Evolutionary conservation across 1,284 basidiomycete genomes (phyloP).

Genomic region (Cerrena zonata): DNA sequence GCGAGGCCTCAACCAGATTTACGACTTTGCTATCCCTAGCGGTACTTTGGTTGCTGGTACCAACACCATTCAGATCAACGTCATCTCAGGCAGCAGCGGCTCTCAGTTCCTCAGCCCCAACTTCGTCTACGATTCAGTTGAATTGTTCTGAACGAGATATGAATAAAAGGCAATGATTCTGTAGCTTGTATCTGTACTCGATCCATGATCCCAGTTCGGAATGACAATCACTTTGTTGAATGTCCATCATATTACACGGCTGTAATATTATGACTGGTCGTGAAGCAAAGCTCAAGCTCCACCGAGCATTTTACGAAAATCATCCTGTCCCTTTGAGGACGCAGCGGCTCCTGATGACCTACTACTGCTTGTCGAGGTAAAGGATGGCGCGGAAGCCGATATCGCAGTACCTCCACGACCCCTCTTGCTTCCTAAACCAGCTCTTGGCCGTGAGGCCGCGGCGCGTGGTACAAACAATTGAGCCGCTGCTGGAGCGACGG

Average conservation of each 20-base stretch:
- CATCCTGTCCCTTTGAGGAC: constrained; percentile 58
- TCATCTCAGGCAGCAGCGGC: constrained; percentile 39
- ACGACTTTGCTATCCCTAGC: constrained; percentile 35
- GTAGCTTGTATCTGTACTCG: too few relatives aligned
- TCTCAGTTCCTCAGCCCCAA: constrained; percentile 39
- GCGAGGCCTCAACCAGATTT: constrained; percentile 40
- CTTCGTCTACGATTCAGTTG: constrained; percentile 40
- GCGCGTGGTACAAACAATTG: constrained; percentile 61
- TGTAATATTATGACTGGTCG: too few relatives aligned
- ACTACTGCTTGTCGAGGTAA: constrained; percentile 8
- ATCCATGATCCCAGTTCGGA: too few relatives aligned
- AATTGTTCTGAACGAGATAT: constrained; percentile 32
- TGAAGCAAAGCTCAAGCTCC: too few relatives aligned
- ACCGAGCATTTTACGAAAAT: constrained; percentile 74
- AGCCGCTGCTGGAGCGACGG: constrained; percentile 26
- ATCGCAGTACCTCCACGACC: constrained; percentile 20
- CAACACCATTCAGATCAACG: constrained; percentile 39
- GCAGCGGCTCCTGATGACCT: constrained; percentile 13
- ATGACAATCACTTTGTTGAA: too few relatives aligned
- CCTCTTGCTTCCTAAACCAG: constrained; percentile 57
- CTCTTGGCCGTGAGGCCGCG: constrained; percentile 59
- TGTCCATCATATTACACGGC: too few relatives aligned
- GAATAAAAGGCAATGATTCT: too few relatives aligned
- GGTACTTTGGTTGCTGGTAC: constrained; percentile 35
- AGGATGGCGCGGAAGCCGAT: constrained; percentile 15